Conservation (phyloP, 805 yeast species). For the Pichia cabralensis region DNA sequence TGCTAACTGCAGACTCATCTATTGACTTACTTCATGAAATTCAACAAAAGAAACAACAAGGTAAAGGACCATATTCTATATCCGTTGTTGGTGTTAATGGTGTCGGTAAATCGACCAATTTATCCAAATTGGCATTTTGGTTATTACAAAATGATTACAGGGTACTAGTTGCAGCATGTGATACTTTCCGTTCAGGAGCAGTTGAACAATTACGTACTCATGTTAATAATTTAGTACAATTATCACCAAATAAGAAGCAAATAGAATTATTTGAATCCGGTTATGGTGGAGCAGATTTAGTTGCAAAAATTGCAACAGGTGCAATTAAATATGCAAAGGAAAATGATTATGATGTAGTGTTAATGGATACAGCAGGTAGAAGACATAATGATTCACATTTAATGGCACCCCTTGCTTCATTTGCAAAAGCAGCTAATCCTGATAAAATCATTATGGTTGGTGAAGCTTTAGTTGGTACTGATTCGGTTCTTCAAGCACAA, state of each 20-base stretch:
- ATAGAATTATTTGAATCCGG: conserved; percentile 90
- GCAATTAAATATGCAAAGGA: conserved; percentile 74
- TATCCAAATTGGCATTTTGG: conserved; percentile 95
- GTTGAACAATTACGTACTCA: conserved; percentile 96
- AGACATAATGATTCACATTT: conserved; percentile 89
- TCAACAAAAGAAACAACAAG: conserved; percentile 32
- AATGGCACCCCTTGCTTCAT: conserved; percentile 92
- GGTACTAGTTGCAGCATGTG: conserved; percentile 92
- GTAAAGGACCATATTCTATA: conserved; percentile 72
- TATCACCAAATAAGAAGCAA: conserved; percentile 37
- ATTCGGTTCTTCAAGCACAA: conserved; percentile 89
- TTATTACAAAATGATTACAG: conserved; percentile 77
- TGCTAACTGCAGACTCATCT: conserved; percentile 86
- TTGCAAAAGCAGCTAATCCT: conserved; percentile 92
- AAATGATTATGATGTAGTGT: conserved; percentile 68
- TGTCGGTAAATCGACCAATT: conserved; percentile 92
- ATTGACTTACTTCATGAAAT: conserved; percentile 80
- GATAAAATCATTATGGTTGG: conserved; percentile 98
- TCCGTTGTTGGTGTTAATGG: conserved; percentile 98
- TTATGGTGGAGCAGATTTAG: conserved; percentile 91
- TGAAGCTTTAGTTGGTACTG: conserved; percentile 96
- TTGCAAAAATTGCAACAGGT: conserved; percentile 84
- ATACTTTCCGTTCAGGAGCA: conserved; percentile 96
- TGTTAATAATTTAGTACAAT: conserved; percentile 68
- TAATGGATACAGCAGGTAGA: conserved; percentile 96